Conservation (phyloP, 1,284 basidiomycete genomes). For the Pulchroboletus neoregius region DNA sequence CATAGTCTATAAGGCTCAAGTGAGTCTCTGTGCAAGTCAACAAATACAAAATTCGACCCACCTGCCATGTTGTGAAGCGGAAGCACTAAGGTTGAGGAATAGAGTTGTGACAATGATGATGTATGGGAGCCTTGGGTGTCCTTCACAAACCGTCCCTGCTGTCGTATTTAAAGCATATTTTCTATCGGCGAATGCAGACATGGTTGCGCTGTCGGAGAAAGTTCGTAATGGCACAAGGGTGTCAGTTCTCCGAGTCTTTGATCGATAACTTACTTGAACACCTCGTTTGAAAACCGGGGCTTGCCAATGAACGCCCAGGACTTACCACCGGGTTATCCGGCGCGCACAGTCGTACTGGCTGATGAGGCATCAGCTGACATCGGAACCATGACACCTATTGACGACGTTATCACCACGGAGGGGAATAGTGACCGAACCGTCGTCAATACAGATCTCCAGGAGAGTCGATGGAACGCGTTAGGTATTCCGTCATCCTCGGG, state of each 20-base stretch:
- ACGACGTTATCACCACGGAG: conserved; percentile 1
- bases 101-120: background rate
- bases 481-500: conserved; percentile 10
- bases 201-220: background rate
- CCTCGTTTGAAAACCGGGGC: conserved; percentile 28
- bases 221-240: background rate
- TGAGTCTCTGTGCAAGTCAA: conserved; percentile 11
- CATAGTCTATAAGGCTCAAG: conserved; percentile 32
- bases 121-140: conserved; percentile 2
- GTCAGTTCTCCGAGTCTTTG: background rate
- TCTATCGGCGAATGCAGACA: conserved; percentile 9
- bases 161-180: conserved; percentile 25
- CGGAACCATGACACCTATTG: conserved; percentile 4
- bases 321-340: background rate
- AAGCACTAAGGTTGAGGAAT: background rate
- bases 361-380: conserved; percentile 5
- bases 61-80: conserved; percentile 17
- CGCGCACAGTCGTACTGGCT: background rate
- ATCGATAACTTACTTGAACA: conserved; percentile 17
- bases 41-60: conserved; percentile 9
- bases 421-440: conserved; percentile 2
- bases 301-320: conserved; percentile 7
- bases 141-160: background rate
- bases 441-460: background rate
- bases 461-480: background rate